Percentiles rank a stretch among this genome's conserved stretches.
phyloP scores from a whole-genome alignment of 2,329 filamentous ascomycete genomes.

The Microsporum audouinii region DNA sequence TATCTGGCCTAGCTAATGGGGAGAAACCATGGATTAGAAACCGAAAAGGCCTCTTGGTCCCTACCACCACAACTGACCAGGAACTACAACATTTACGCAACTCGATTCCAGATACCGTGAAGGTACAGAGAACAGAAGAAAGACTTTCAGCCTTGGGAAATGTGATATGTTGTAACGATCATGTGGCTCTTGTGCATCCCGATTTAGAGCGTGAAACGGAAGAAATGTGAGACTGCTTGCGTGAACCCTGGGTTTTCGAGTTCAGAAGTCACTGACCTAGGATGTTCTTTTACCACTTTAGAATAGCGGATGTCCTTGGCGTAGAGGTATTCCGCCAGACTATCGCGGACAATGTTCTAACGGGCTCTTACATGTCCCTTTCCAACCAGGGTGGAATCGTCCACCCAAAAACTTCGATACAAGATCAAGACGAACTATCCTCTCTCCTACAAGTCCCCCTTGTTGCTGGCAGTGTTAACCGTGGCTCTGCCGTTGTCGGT shows the following conservation, averaged over 20 bases:
- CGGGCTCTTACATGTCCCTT: slow-evolving; percentile 90
- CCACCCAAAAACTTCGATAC: slow-evolving; percentile 90
- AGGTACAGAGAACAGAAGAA: slow-evolving; percentile 97
- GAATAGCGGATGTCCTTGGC: slow-evolving; percentile 70
- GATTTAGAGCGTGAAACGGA: slow-evolving; percentile 96
- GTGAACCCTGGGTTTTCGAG: neutral
- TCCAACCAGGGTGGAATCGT: slow-evolving; percentile 95
- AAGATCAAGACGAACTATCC: slow-evolving; percentile 95
- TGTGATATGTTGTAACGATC: slow-evolving; percentile 92
- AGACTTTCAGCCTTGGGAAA: slow-evolving; percentile 90
- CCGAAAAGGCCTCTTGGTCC: slow-evolving; percentile 90
- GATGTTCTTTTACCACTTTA: slow-evolving; percentile 11
- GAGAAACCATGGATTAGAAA: slow-evolving; percentile 47
- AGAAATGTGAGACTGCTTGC: slow-evolving; percentile 52
- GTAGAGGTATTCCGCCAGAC: slow-evolving; percentile 64
- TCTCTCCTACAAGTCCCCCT: slow-evolving; percentile 89
- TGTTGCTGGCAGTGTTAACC: slow-evolving; percentile 86
- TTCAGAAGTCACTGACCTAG: too few species aligned
- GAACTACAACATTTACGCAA: slow-evolving; percentile 96
- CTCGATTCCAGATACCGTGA: slow-evolving; percentile 78
- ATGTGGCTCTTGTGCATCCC: slow-evolving; percentile 90
- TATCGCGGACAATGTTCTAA: slow-evolving; percentile 91
- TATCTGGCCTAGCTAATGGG: neutral
- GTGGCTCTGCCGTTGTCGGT: slow-evolving; percentile 87
- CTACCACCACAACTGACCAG: slow-evolving; percentile 92